A percentile compares a stretch with the other conserved stretches of the same genome.
phyloP scores from a whole-genome alignment of 1,139 yeast genomes.

The Hanseniaspora uvarum region DNA sequence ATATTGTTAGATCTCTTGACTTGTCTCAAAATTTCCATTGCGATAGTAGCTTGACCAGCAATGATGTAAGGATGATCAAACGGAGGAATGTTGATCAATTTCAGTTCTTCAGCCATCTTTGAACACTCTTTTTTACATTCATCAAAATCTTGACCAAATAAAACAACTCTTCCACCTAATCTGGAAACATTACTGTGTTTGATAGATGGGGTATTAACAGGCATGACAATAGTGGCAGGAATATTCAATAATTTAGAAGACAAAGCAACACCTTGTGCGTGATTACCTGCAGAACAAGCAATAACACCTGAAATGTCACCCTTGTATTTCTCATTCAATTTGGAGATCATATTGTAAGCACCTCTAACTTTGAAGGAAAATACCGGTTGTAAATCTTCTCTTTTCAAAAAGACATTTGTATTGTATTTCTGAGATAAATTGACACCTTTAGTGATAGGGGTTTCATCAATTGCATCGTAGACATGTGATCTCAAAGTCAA shows the following conservation, averaged over 20 bases:
- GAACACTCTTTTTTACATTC: conserved; percentile 83
- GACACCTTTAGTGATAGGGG: conserved; percentile 71
- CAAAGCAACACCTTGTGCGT: conserved; percentile 97
- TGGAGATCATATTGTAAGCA: conserved; percentile 93
- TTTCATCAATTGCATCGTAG: conserved; percentile 85
- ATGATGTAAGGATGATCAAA: conserved; percentile 95
- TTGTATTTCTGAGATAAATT: conserved; percentile 64
- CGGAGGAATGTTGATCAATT: conserved; percentile 85
- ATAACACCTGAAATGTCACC: conserved; percentile 61
- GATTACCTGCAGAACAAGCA: conserved; percentile 98
- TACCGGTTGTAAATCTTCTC: conserved; percentile 91
- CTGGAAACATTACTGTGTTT: conserved; percentile 84
- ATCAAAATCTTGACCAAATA: conserved; percentile 89
- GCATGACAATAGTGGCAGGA: conserved; percentile 96
- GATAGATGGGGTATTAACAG: conserved; percentile 90
- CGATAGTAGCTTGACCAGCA: conserved; percentile 99
- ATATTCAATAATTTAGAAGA: conserved; percentile 76
- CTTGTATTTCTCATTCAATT: conserved; percentile 36
- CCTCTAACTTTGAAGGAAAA: conserved; percentile 94
- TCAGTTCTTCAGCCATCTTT: conserved; percentile 55
- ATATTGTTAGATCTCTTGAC: conserved; percentile 52
- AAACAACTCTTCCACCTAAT: conserved; percentile 85
- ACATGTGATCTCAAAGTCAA: conserved; percentile 83
- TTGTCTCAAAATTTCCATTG: conserved; percentile 84
- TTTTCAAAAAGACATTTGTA: conserved; percentile 63